phyloP scores from a whole-genome alignment of 1,284 basidiomycete genomes.

The Malassezia restricta region DNA sequence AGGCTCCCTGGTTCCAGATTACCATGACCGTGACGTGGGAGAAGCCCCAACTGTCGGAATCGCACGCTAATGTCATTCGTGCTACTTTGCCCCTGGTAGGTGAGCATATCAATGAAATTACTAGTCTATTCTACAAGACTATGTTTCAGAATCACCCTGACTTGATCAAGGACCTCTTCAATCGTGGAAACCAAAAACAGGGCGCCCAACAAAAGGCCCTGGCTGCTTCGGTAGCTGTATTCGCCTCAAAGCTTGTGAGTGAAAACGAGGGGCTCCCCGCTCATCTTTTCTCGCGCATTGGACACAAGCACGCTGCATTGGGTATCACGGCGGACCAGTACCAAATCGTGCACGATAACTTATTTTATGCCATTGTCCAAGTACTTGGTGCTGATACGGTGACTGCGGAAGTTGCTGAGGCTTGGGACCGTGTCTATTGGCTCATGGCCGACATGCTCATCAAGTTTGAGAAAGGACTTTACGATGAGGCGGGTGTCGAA shows the following conservation, averaged over 20 bases:
- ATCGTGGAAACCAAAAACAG: constrained; percentile 9
- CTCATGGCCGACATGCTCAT: constrained; percentile 6
- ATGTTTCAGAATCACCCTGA: constrained; percentile 9
- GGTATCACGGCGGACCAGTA: constrained; percentile 6
- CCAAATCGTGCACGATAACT: constrained; percentile 10
- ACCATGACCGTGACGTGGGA: neutral
- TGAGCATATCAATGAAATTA: constrained; percentile 4
- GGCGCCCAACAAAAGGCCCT: constrained; percentile 12
- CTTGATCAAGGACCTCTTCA: constrained; percentile 3
- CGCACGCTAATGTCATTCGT: constrained; percentile 8
- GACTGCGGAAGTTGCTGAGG: constrained; percentile 4
- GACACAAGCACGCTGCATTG: constrained; percentile 11
- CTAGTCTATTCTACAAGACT: constrained; percentile 3
- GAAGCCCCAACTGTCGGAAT: neutral
- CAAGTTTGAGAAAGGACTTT: constrained; percentile 5
- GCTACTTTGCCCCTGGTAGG: constrained; percentile 10
- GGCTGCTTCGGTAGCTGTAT: constrained; percentile 8
- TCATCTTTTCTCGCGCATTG: constrained; percentile 5
- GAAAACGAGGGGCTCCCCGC: neutral
- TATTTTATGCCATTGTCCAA: constrained; percentile 9
- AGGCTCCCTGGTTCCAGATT: no score
- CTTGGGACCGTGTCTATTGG: constrained; percentile 13
- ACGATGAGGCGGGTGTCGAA: constrained; percentile 1
- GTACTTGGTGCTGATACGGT: constrained; percentile 9
- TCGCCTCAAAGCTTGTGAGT: constrained; percentile 7